Base-by-base conservation (phyloP, 2,329 filamentous ascomycete species). In the Clarireedia sp. region DNA sequence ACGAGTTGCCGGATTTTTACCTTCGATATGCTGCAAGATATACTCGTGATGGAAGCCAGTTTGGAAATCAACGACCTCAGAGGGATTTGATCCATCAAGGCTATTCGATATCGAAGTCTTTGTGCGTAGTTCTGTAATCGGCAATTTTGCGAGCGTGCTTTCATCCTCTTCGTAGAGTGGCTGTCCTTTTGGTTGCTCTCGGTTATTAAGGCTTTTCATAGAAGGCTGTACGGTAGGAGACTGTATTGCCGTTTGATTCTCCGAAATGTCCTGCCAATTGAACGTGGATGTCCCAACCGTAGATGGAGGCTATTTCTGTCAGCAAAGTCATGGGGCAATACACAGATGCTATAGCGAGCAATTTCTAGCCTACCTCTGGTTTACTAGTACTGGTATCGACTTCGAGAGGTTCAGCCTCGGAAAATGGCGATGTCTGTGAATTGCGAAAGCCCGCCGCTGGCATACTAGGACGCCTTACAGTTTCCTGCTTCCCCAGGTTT, bases 31-130 rank as follows among this genome's bases (percentile, higher is more conserved):
- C 41, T 59, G 57, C 33, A 57, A 38, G 37, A 49, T 54, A 38
- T 51, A 54, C 29, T 51, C 59, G 56, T 60, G 51, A n/a, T 48
- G 44, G 44, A 55, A 63, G 24, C 62, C 63, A n/a, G 58, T 56
- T 43, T 62, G 56, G 38, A 67, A 65, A 44, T 66, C 63, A 37
- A 68, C 40, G 9, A 57, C 60, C 26, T 63, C 64, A 41, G 59
- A 61, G 26, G 58, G 57, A 29, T 57, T 38, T 17, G 61, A 62
- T 14, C 62, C 64, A 57, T 64, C 60, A 26, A 60, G 57, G 40
- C 63, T 67, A 14, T 63, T 56, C 7, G 57, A 16, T 9, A 45
- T 9, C 2, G 38, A 44, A 14, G 46, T 46, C 51, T 36, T 48
- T 14, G 29, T 33, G 45, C 41, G 36, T 36, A 52, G 4, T 33